Evolutionary conservation across 805 yeast species (phyloP).

Genomic region (Cyberlindnera meyerae): DNA sequence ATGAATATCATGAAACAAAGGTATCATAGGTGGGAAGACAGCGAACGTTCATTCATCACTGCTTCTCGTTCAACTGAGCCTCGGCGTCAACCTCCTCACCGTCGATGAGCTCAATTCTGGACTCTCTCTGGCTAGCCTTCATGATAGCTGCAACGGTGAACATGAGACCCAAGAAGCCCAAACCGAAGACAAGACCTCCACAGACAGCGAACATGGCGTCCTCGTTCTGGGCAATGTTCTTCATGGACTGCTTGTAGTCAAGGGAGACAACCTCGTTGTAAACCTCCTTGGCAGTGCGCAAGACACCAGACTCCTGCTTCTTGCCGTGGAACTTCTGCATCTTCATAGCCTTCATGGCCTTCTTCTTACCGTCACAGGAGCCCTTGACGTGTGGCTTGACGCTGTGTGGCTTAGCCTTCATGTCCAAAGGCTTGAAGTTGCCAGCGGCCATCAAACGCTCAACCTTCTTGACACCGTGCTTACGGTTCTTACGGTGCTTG

Average conservation of each 20-base stretch:
- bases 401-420: slow-evolving; percentile 1
- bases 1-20: too few species aligned
- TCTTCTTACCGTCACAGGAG: slow-evolving; percentile 4
- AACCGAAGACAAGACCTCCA: slow-evolving; percentile 9
- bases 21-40: too few species aligned
- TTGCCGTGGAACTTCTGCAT: background rate
- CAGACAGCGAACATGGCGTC: slow-evolving; percentile 12
- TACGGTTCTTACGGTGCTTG: too few species aligned
- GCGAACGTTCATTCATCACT: too few species aligned
- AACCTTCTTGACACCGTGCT: background rate
- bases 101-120: slow-evolving; percentile 2
- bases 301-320: background rate
- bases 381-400: slow-evolving; percentile 6
- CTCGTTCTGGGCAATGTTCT: slow-evolving; percentile 5
- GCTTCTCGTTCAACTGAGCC: slow-evolving; percentile 10
- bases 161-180: slow-evolving; percentile 4
- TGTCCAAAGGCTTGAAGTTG: background rate
- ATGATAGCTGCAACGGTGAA: slow-evolving; percentile 2
- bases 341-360: slow-evolving; percentile 1
- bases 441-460: slow-evolving; percentile 2
- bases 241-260: slow-evolving; percentile 14
- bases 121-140: slow-evolving; percentile 1
- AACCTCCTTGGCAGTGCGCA: slow-evolving; percentile 8
- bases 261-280: slow-evolving; percentile 13
- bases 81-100: slow-evolving; percentile 8